These are phyloP conservation scores for Scheffersomyces titani DNA, from an alignment of 1,139 yeast genomes.

Conservation along the genomic window DNA sequence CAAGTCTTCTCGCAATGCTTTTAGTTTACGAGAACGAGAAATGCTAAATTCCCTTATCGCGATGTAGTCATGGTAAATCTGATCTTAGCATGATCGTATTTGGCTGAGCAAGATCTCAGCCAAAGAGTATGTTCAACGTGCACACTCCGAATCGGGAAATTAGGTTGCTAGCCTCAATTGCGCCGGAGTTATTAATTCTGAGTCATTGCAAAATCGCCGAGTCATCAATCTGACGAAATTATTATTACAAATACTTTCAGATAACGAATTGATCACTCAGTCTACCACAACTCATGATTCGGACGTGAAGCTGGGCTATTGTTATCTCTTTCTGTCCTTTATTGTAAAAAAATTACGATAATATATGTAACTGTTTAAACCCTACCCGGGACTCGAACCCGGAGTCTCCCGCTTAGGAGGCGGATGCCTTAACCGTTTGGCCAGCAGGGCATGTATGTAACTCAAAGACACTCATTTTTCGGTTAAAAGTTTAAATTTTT, in stretches of 20 bases:
- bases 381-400: conserved; percentile 97
- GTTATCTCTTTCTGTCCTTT: not conserved
- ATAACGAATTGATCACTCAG: too few relatives aligned
- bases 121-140: not conserved
- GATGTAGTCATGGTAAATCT: not conserved
- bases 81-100: not conserved
- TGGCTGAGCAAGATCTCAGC: too few relatives aligned
- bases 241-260: too few relatives aligned
- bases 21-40: not conserved
- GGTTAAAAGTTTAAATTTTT: not conserved
- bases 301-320: too few relatives aligned
- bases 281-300: too few relatives aligned
- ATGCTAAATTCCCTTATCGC: not conserved
- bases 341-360: conserved; percentile 9
- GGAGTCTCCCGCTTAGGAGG: conserved; percentile 96
- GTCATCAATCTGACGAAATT: not conserved
- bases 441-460: conserved; percentile 63
- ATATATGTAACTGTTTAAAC: conserved; percentile 31
- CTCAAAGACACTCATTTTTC: not conserved
- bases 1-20: not conserved
- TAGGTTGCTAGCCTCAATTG: not conserved
- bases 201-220: not conserved
- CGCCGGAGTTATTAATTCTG: not conserved
- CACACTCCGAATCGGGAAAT: not conserved
- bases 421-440: conserved; percentile 95